Conservation (phyloP, 148 eudicot genomes). For the Chenopodium berlandieri region DNA sequence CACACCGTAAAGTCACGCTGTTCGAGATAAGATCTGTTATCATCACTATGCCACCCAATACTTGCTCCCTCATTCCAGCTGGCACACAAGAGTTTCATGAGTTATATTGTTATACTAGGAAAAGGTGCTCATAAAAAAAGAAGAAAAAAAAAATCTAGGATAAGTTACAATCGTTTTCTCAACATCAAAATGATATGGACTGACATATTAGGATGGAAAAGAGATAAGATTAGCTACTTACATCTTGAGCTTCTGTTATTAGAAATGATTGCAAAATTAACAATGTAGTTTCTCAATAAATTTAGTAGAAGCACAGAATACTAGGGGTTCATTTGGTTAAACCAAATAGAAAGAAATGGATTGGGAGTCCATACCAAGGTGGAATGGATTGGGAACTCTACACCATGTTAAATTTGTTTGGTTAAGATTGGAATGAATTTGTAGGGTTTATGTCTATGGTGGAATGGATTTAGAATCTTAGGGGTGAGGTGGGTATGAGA, state of each 20-base stretch:
- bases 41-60: constrained; percentile 99
- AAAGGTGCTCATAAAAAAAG: too few relatives aligned
- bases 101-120: background rate
- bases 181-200: background rate
- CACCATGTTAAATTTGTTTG: too few relatives aligned
- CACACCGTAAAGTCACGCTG: constrained; percentile 88
- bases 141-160: background rate
- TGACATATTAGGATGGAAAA: background rate
- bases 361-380: too few relatives aligned
- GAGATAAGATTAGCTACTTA: background rate
- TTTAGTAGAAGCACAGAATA: background rate
- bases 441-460: too few relatives aligned
- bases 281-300: too few relatives aligned
- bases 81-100: constrained; percentile 16
- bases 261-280: background rate
- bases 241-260: background rate
- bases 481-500: too few relatives aligned
- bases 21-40: constrained; percentile 85
- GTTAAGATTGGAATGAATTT: too few relatives aligned
- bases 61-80: constrained; percentile 98
- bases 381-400: too few relatives aligned
- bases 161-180: background rate
- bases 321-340: too few relatives aligned
- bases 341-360: too few relatives aligned
- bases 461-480: too few relatives aligned